A percentile compares a stretch with the other conserved stretches of the same genome.
Conservation (phyloP, 768 basidiomycete species). For the Cytidiella melzeri region DNA sequence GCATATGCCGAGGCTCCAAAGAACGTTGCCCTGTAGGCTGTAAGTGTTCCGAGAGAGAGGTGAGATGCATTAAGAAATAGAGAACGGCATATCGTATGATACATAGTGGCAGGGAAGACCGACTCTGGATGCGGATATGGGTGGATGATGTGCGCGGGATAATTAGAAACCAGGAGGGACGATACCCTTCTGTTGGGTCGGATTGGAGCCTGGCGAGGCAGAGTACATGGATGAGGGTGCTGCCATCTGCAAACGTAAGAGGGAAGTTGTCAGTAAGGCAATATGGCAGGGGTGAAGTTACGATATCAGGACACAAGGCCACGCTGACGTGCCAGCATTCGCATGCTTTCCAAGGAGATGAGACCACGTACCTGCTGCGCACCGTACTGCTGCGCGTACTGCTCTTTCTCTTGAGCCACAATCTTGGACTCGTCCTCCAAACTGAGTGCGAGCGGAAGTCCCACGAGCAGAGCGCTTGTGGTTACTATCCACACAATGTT, state of each 20-base stretch:
- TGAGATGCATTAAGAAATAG: slow-evolving; percentile 2
- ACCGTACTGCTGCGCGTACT: slow-evolving; percentile 89
- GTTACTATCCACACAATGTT: slow-evolving; percentile 93
- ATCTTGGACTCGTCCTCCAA: slow-evolving; percentile 96
- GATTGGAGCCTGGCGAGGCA: slow-evolving; percentile 34
- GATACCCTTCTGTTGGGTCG: slow-evolving; percentile 43
- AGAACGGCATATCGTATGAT: slow-evolving; percentile 11
- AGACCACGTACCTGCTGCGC: slow-evolving; percentile 68
- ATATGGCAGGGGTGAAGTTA: slow-evolving; percentile 2
- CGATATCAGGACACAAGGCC: slow-evolving; percentile 3
- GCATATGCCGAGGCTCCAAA: no score
- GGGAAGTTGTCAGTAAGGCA: slow-evolving; percentile 5
- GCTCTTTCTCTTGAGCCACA: slow-evolving; percentile 90
- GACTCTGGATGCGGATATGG: slow-evolving; percentile 3
- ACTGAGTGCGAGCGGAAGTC: slow-evolving; percentile 85
- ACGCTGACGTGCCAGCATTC: slow-evolving; percentile 2
- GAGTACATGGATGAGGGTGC: slow-evolving; percentile 53
- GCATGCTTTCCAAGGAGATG: neutral
- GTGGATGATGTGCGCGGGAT: slow-evolving; percentile 8
- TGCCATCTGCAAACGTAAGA: slow-evolving; percentile 53
- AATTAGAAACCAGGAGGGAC: slow-evolving; percentile 82
- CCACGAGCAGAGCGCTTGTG: slow-evolving; percentile 90
- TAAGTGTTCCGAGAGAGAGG: slow-evolving; percentile 1
- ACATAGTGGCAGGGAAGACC: slow-evolving; percentile 11
- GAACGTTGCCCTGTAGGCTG: no score